These are phyloP conservation scores for Boletus rubropictus DNA, from an alignment of 768 basidiomycete genomes.

Conservation along the genomic window DNA sequence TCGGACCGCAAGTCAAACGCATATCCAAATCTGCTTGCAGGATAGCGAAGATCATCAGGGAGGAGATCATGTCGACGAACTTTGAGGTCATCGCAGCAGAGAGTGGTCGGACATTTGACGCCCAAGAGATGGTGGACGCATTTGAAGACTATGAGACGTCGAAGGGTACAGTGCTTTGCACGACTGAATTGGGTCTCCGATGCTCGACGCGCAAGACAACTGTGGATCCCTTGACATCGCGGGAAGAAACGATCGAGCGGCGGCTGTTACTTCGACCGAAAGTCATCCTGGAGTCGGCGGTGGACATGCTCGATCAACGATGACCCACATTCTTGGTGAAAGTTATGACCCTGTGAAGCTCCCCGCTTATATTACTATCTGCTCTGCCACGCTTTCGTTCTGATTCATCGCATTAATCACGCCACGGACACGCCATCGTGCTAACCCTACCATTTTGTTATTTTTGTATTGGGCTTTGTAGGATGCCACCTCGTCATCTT, in stretches of 20 bases:
- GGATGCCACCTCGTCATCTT: constrained; percentile 2
- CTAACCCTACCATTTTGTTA: constrained; percentile 4
- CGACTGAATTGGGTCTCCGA: constrained; percentile 66
- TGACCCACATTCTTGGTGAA: constrained; percentile 1
- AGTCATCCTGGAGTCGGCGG: constrained; percentile 69
- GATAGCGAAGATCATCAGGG: constrained; percentile 57
- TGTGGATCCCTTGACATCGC: constrained; percentile 22
- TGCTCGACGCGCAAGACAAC: constrained; percentile 49
- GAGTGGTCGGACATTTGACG: constrained; percentile 45
- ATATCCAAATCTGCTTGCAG: constrained; percentile 60
- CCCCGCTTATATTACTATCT: not conserved
- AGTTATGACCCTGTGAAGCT: not conserved
- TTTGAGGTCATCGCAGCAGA: constrained; percentile 67
- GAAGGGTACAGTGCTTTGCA: constrained; percentile 52
- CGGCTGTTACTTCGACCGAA: constrained; percentile 65
- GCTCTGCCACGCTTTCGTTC: not conserved
- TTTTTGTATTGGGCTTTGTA: constrained; percentile 2
- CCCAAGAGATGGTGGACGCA: constrained; percentile 51
- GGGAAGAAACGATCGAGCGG: constrained; percentile 46
- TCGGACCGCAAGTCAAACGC: constrained; percentile 56
- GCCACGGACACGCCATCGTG: constrained; percentile 13
- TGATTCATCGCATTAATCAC: constrained; percentile 14
- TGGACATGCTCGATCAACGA: constrained; percentile 41
- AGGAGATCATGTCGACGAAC: constrained; percentile 73
- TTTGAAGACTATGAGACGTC: constrained; percentile 56